Conservation (phyloP, 2,329 filamentous ascomycete species). For the Madurella fahalii region DNA sequence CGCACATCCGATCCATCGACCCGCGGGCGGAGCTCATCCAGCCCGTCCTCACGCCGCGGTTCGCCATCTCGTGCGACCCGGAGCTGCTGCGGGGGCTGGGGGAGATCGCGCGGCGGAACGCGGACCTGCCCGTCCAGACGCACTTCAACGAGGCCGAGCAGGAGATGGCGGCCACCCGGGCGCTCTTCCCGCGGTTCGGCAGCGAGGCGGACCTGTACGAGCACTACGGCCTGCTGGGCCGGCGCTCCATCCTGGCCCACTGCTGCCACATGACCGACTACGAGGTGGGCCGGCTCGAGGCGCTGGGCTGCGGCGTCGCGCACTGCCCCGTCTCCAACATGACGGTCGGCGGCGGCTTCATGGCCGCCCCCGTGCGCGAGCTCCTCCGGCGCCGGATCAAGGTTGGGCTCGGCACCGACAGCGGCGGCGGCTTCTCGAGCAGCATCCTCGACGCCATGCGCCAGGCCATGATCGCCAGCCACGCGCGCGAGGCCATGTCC, state of each 20-base stretch:
- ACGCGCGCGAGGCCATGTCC: conserved; percentile 42
- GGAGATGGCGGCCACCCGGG: conserved; percentile 52
- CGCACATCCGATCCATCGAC: conserved; percentile 44
- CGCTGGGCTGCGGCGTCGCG: conserved; percentile 54
- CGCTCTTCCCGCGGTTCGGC: conserved; percentile 52
- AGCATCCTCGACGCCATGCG: conserved; percentile 57
- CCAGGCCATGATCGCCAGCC: conserved; percentile 53
- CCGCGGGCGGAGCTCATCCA: conserved; percentile 41
- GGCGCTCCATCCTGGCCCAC: conserved; percentile 60
- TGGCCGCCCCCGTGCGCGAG: conserved; percentile 56
- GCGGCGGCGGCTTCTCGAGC: conserved; percentile 58
- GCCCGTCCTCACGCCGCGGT: conserved; percentile 54
- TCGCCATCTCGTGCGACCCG: conserved; percentile 57
- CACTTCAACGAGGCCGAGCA: conserved; percentile 64
- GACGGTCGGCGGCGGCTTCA: conserved; percentile 57
- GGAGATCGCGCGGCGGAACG: conserved; percentile 44
- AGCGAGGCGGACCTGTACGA: conserved; percentile 59
- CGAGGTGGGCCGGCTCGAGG: conserved; percentile 47
- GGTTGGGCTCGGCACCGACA: conserved; percentile 64
- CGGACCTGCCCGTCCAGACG: conserved; percentile 56
- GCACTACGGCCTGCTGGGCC: conserved; percentile 49
- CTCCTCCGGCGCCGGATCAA: conserved; percentile 57
- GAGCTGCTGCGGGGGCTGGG: conserved; percentile 54
- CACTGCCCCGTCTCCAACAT: conserved; percentile 64
- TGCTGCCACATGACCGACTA: conserved; percentile 58